Evolutionary conservation across 2,329 filamentous ascomycete species (phyloP), one percentile per base, ranked within the genome.

Genomic region (Fusarium sp.): DNA sequence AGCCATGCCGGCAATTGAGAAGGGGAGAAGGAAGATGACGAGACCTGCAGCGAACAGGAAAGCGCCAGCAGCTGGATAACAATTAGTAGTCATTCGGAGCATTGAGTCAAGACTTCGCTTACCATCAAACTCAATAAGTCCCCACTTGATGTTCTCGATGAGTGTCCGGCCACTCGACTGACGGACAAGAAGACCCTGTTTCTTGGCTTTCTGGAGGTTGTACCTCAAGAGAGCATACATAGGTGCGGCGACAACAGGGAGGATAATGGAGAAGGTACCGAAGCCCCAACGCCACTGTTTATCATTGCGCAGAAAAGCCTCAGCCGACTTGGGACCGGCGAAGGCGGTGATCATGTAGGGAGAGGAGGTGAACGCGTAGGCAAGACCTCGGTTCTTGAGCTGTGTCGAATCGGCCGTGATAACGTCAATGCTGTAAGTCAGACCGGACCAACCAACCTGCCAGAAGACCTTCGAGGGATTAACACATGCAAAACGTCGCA

Each of bases 201-300:
- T 82, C 73, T 81, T 81, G 11, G 89, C 89, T 75, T 88, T 88
- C 37, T 78, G 78, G 47, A 87, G 84, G 73, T 89, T 88, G 72
- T 81, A 76, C 57, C 84, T 80, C 68, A 91, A 79, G 9, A 90
- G 77, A 20, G 82, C 71, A 36, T 86, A 85, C 44, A 92, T 80
- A 0, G 90, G 90, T 16, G 87, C 62, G 36, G 85, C 86, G 42
- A 89, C 84, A 26, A 86, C 78, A 2, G 89, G 89, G 8, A 88
- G 80, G 65, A 92, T 83, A 69, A 92, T 89, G 46, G 86, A 83
- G 78, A 90, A 92, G 65, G 84, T 83, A 41, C 88, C 90, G 72
- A 88, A 91, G 28, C 72, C 73, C 72, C 73, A 74, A 49, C 70
- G 57, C 72, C 73, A 74, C 28, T 65, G 62, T n/a, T 59, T 63